Percentiles rank a stretch among this genome's conserved stretches.
phyloP scores from a whole-genome alignment of 1,284 basidiomycete genomes.

The Ganoderma resinaceum region DNA sequence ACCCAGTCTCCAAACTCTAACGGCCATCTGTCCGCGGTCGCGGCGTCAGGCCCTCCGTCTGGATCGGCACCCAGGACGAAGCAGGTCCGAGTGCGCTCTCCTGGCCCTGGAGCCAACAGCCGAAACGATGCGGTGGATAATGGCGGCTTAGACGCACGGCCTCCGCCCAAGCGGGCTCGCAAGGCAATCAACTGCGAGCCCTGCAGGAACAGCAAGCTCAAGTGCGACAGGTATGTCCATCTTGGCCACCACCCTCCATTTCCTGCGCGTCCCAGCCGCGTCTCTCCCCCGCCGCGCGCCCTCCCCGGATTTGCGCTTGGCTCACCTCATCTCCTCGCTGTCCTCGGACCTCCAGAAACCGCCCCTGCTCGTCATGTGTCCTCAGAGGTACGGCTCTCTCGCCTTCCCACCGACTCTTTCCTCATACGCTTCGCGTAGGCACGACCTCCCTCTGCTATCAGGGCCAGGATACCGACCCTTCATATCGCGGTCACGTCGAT shows the following conservation, averaged over 20 bases:
- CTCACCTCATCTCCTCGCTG: conserved; percentile 32
- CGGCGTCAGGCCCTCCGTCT: conserved; percentile 22
- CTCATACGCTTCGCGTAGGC: conserved; percentile 48
- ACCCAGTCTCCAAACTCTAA: conserved; percentile 27
- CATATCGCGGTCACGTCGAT: conserved; percentile 57
- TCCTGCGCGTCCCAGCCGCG: conserved; percentile 2
- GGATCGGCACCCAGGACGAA: conserved; percentile 26
- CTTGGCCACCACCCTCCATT: neutral
- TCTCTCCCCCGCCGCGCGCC: conserved; percentile 4
- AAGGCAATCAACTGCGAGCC: conserved; percentile 88
- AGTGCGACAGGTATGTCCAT: conserved; percentile 74
- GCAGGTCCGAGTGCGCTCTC: conserved; percentile 30
- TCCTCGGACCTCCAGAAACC: conserved; percentile 59
- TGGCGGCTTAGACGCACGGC: conserved; percentile 32
- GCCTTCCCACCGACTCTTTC: conserved; percentile 10
- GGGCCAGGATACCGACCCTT: conserved; percentile 39
- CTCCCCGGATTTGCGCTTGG: conserved; percentile 14
- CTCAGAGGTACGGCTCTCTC: conserved; percentile 60
- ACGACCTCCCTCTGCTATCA: conserved; percentile 81
- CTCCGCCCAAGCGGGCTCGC: conserved; percentile 75
- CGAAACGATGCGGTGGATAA: conserved; percentile 22
- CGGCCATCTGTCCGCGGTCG: conserved; percentile 26
- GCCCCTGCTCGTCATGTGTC: conserved; percentile 84
- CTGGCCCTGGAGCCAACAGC: conserved; percentile 24
- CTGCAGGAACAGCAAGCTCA: conserved; percentile 83